Conservation (phyloP, 2,329 filamentous ascomycete genomes). For the Sclerotinia borealis region DNA sequence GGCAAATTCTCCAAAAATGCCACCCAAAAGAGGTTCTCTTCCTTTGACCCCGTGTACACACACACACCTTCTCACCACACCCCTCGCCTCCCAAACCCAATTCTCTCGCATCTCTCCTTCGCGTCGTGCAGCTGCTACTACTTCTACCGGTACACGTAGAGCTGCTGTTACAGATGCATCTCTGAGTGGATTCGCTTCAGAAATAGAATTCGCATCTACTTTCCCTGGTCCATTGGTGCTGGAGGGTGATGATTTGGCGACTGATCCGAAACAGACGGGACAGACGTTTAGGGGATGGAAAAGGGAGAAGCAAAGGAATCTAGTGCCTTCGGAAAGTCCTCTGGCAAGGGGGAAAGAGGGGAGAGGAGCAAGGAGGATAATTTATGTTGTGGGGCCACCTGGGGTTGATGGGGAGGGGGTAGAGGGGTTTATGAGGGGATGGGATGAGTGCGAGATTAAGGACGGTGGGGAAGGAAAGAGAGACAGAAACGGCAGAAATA, state of each 20-base stretch:
- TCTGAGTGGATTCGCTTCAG: not conserved
- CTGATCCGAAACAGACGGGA: conserved; percentile 18
- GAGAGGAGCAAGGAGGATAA: conserved; percentile 8
- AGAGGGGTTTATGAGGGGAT: conserved; percentile 14
- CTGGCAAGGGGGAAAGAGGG: not conserved
- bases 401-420: conserved; percentile 2
- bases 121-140: conserved; percentile 13
- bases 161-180: not conserved
- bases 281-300: conserved; percentile 26
- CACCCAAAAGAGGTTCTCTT: not conserved
- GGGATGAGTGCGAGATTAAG: conserved; percentile 8
- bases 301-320: conserved; percentile 19
- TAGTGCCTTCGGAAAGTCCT: no score
- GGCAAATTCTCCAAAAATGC: not conserved
- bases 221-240: conserved; percentile 27
- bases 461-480: conserved; percentile 13
- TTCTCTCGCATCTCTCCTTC: not conserved
- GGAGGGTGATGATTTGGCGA: conserved; percentile 23
- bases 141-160: not conserved
- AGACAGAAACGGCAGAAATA: not conserved
- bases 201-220: not conserved
- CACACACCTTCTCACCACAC: not conserved
- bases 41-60: not conserved
- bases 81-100: not conserved
- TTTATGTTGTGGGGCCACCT: conserved; percentile 26